phyloP scores from a whole-genome alignment of 768 basidiomycete genomes.

The Leccinum sublutescens region DNA sequence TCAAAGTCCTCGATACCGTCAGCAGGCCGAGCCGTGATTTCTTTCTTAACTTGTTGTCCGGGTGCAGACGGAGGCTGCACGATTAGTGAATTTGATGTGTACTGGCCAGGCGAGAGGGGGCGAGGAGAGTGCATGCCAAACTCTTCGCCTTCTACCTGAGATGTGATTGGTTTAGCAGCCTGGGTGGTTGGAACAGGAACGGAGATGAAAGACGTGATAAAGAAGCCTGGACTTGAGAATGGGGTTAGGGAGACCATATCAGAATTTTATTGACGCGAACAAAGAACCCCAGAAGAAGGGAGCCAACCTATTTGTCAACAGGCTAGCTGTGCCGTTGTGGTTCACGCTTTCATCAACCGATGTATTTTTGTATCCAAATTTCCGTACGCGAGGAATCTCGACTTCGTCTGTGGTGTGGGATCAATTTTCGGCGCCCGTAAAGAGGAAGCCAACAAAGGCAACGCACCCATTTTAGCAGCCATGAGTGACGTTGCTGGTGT shows the following conservation, averaged over 20 bases:
- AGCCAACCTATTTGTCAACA: slow-evolving; percentile 27
- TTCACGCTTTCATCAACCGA: slow-evolving; percentile 4
- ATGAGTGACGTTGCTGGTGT: slow-evolving; percentile 40
- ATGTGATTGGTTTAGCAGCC: slow-evolving; percentile 19
- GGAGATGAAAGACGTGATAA: slow-evolving; percentile 36
- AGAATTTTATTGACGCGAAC: slow-evolving; percentile 19
- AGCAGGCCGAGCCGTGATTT: background rate
- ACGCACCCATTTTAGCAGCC: slow-evolving; percentile 51
- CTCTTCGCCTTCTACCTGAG: slow-evolving; percentile 15
- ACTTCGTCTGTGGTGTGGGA: slow-evolving; percentile 42
- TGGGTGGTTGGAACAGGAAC: slow-evolving; percentile 26
- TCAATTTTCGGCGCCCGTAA: slow-evolving; percentile 4
- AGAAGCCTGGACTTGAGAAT: slow-evolving; percentile 33
- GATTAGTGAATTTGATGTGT: slow-evolving; percentile 18
- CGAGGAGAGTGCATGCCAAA: slow-evolving; percentile 21
- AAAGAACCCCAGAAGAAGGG: slow-evolving; percentile 15
- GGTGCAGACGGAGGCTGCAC: slow-evolving; percentile 24
- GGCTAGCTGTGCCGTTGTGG: slow-evolving; percentile 1
- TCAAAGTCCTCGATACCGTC: slow-evolving; percentile 4
- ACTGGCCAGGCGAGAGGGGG: slow-evolving; percentile 20
- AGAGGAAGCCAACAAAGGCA: background rate
- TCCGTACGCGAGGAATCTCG: slow-evolving; percentile 51
- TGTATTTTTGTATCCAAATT: slow-evolving; percentile 38
- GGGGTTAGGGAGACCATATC: slow-evolving; percentile 25
- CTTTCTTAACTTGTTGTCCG: background rate